phyloP scores from a whole-genome alignment of 176 grass and related monocot genomes.

The Raddia guianensis region DNA sequence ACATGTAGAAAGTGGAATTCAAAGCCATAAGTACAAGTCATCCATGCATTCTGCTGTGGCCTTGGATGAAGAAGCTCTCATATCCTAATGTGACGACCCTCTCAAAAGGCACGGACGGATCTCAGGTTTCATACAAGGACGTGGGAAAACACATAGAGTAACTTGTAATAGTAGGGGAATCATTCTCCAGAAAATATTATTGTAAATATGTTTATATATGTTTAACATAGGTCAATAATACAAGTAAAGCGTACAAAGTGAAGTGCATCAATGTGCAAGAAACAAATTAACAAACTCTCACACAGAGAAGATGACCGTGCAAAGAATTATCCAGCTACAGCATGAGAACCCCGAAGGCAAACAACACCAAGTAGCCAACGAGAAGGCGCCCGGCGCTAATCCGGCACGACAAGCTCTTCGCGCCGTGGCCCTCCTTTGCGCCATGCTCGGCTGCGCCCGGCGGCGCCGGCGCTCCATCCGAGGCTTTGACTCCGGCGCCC shows the following conservation, averaged over 20 bases:
- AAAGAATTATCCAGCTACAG: background rate
- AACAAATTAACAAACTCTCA: background rate
- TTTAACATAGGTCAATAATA: background rate
- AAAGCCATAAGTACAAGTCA: too few relatives aligned
- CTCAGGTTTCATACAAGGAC: too few relatives aligned
- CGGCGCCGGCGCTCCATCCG: background rate
- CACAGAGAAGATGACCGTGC: background rate
- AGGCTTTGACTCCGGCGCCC: background rate
- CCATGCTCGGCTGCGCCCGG: background rate
- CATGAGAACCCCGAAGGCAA: conserved; percentile 12
- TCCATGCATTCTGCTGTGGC: too few relatives aligned
- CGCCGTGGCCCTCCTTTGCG: background rate
- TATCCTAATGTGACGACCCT: too few relatives aligned
- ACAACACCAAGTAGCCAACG: background rate
- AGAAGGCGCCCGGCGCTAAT: background rate
- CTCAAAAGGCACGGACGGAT: too few relatives aligned
- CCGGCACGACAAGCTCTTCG: conserved; percentile 29
- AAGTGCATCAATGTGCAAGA: background rate
- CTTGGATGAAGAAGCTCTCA: too few relatives aligned
- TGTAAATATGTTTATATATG: background rate
- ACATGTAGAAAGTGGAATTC: too few relatives aligned
- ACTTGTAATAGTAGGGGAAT: too few relatives aligned
- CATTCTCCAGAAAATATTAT: background rate
- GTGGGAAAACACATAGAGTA: too few relatives aligned
- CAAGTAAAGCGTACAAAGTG: background rate